Evolutionary conservation across 2,329 filamentous ascomycete species (phyloP).

Genomic region (Juglanconis juglandina): DNA sequence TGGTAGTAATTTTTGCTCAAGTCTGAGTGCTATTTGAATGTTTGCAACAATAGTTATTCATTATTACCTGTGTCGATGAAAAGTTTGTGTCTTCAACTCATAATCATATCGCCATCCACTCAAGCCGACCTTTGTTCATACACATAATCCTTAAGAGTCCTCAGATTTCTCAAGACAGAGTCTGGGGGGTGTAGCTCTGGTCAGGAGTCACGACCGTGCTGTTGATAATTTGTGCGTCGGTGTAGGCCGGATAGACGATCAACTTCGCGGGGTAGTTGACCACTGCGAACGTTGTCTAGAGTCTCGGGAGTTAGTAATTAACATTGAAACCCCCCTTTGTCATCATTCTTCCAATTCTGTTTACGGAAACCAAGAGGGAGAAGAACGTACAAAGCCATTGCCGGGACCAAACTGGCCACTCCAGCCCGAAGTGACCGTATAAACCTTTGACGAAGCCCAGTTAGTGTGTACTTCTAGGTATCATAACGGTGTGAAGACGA

Average conservation of each 20-base stretch:
- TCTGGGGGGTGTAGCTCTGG: conserved; percentile 38
- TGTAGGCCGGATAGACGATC: conserved; percentile 53
- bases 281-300: conserved; percentile 46
- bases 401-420: conserved; percentile 51
- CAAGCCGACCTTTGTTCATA: too few species aligned
- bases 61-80: too few species aligned
- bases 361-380: not conserved
- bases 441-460: conserved; percentile 24
- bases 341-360: not conserved
- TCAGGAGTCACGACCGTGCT: conserved; percentile 47
- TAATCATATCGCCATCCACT: too few species aligned
- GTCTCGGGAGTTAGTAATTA: not conserved
- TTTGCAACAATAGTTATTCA: too few species aligned
- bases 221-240: conserved; percentile 44
- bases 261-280: conserved; percentile 38
- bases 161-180: not conserved
- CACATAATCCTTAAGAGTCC: too few species aligned
- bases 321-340: not conserved
- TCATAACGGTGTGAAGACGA: not conserved
- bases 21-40: too few species aligned
- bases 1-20: too few species aligned
- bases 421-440: conserved; percentile 52
- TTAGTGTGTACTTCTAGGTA: not conserved
- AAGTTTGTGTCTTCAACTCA: too few species aligned
- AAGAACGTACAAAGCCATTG: conserved; percentile 40